phyloP scores from a whole-genome alignment of 73 alveolate species.

The Paramecium tetraurelia region DNA sequence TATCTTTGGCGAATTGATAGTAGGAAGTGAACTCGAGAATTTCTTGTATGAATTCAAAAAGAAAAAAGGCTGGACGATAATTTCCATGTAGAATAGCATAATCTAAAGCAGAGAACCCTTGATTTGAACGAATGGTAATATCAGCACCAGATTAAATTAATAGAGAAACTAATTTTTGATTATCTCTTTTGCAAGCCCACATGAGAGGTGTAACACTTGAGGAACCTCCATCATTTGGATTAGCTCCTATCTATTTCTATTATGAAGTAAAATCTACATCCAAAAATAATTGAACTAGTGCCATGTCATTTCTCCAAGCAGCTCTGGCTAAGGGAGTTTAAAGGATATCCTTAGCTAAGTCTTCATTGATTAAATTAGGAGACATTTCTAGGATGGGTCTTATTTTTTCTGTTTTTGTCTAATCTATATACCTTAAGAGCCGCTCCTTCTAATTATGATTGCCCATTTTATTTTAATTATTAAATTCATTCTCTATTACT shows the following conservation, averaged over 20 bases:
- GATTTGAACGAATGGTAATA: background rate
- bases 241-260: background rate
- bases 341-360: background rate
- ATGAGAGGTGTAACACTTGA: slow-evolving; percentile 49
- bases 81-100: slow-evolving; percentile 53
- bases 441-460: background rate
- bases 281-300: slow-evolving; percentile 18
- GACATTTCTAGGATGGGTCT: background rate
- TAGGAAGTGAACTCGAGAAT: background rate
- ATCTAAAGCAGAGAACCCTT: slow-evolving; percentile 55
- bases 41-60: slow-evolving; percentile 3
- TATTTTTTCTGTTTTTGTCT: background rate
- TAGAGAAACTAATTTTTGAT: background rate
- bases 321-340: slow-evolving; percentile 55
- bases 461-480: background rate
- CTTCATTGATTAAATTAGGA: slow-evolving; percentile 1
- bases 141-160: slow-evolving; percentile 53
- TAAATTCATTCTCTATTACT: background rate
- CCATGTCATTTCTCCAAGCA: slow-evolving; percentile 55
- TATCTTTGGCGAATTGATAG: slow-evolving; percentile 30
- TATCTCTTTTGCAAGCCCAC: slow-evolving; percentile 64
- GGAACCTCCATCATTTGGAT: slow-evolving; percentile 42
- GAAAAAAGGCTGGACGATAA: slow-evolving; percentile 36
- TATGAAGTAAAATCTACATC: background rate
- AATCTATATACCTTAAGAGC: background rate